A percentile compares a stretch with the other conserved stretches of the same genome.
Conservation (phyloP, 768 basidiomycete species). For the Lentinus brumalis region DNA sequence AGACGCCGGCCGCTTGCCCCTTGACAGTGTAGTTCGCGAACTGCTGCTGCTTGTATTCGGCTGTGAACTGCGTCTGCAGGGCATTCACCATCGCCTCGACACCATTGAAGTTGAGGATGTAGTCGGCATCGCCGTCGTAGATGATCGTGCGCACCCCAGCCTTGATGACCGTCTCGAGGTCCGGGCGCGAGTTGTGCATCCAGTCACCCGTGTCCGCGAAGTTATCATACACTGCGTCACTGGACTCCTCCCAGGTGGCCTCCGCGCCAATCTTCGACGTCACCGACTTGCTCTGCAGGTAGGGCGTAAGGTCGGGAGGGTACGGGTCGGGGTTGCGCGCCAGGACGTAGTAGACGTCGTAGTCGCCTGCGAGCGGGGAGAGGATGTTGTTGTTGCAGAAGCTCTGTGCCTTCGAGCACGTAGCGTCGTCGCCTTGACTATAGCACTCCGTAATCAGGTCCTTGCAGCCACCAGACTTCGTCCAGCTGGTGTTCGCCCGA, state of each 20-base stretch:
- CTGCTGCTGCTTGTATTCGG: conserved; percentile 41
- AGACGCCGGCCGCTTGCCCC: conserved; percentile 51
- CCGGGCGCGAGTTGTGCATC: conserved; percentile 51
- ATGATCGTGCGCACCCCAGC: conserved; percentile 55
- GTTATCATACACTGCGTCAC: conserved; percentile 44
- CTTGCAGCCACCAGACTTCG: conserved; percentile 47
- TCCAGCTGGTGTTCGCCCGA: conserved; percentile 47
- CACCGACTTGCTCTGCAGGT: conserved; percentile 31
- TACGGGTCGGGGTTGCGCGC: conserved; percentile 47
- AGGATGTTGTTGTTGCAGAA: conserved; percentile 62
- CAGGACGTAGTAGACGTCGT: conserved; percentile 57
- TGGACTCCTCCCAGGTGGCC: conserved; percentile 43
- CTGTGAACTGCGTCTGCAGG: conserved; percentile 48
- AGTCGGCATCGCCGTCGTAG: conserved; percentile 63
- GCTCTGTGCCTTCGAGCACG: conserved; percentile 57
- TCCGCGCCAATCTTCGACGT: conserved; percentile 46
- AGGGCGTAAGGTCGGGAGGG: conserved; percentile 39
- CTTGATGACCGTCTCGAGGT: conserved; percentile 59
- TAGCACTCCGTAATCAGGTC: conserved; percentile 54
- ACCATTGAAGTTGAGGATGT: conserved; percentile 55
- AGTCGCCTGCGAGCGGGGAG: conserved; percentile 54
- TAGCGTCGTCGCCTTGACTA: conserved; percentile 43
- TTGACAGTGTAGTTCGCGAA: conserved; percentile 53
- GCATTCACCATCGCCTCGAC: conserved; percentile 59
- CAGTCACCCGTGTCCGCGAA: conserved; percentile 57